Conservation (phyloP, 768 basidiomycete species). For the Boletus huronensis region DNA sequence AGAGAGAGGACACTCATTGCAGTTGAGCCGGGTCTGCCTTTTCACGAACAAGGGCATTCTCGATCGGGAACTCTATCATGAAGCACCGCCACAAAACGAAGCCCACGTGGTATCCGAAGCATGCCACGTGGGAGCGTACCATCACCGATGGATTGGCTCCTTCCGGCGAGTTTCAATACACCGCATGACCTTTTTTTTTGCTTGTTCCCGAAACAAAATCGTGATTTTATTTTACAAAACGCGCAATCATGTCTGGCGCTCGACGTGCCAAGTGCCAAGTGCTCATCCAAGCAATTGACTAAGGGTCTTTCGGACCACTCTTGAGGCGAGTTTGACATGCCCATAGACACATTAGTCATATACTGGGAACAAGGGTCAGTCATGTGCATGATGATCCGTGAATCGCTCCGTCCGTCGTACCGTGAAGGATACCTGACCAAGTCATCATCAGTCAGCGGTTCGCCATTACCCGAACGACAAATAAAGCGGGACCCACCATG, state of each 20-base stretch:
- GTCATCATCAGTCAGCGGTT: neutral
- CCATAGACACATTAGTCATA: constrained; percentile 33
- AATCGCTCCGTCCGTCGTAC: constrained; percentile 26
- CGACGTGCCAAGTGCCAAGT: neutral
- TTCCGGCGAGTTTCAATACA: constrained; percentile 14
- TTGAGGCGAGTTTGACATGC: neutral
- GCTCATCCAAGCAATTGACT: neutral
- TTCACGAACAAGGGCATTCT: constrained; percentile 39
- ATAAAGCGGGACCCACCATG: constrained; percentile 65
- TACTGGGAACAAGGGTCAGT: constrained; percentile 31
- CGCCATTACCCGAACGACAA: neutral
- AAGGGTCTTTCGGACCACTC: neutral
- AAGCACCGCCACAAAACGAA: constrained; percentile 29
- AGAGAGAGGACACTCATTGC: neutral
- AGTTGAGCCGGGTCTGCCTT: constrained; percentile 24
- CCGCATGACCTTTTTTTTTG: neutral
- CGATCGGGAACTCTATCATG: constrained; percentile 37
- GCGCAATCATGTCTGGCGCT: neutral
- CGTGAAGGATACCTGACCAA: constrained; percentile 45
- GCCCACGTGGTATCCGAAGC: constrained; percentile 30
- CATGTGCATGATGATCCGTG: constrained; percentile 2
- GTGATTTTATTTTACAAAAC: neutral
- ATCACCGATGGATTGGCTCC: constrained; percentile 12
- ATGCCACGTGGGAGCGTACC: constrained; percentile 35
- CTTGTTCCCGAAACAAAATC: neutral